Conservation (phyloP, 2,329 filamentous ascomycete genomes). For the Fusarium marasasianum region DNA sequence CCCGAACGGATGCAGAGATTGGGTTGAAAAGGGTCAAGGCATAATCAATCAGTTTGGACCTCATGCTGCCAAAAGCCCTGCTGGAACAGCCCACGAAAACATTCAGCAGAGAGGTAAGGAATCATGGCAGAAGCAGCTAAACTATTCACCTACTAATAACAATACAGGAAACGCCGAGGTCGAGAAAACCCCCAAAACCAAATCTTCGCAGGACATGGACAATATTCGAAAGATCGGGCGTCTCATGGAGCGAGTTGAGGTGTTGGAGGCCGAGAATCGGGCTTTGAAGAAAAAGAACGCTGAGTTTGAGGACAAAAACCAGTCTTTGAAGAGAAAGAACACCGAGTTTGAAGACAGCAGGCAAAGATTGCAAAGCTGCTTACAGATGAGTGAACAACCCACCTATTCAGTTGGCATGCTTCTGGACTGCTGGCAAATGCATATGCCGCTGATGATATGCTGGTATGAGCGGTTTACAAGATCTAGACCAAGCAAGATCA, state of each 20-base stretch:
- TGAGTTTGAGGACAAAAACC: too few relatives aligned
- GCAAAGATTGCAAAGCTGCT: too few relatives aligned
- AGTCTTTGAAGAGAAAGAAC: too few relatives aligned
- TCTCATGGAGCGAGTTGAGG: not conserved
- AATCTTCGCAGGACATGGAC: not conserved
- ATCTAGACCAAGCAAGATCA: not conserved
- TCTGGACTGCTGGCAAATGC: not conserved
- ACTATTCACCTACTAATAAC: not conserved
- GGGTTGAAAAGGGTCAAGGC: too few relatives aligned
- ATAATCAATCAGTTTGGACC: too few relatives aligned
- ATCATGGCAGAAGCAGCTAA: not conserved
- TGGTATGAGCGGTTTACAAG: constrained; percentile 16
- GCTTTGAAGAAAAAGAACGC: not conserved
- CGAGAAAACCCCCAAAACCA: too few relatives aligned
- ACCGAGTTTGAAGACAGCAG: too few relatives aligned
- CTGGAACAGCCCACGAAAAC: not conserved
- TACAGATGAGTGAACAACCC: too few relatives aligned
- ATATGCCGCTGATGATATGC: constrained; percentile 20
- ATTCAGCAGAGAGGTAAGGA: not conserved
- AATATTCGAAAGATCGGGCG: not conserved
- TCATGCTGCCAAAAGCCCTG: too few relatives aligned
- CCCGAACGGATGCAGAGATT: too few relatives aligned
- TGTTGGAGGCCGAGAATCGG: not conserved
- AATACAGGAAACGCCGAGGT: too few relatives aligned
- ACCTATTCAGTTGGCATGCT: too few relatives aligned